These are phyloP conservation scores for Brassica balearica DNA, from an alignment of 441 rosid species.

Conservation along the genomic window DNA sequence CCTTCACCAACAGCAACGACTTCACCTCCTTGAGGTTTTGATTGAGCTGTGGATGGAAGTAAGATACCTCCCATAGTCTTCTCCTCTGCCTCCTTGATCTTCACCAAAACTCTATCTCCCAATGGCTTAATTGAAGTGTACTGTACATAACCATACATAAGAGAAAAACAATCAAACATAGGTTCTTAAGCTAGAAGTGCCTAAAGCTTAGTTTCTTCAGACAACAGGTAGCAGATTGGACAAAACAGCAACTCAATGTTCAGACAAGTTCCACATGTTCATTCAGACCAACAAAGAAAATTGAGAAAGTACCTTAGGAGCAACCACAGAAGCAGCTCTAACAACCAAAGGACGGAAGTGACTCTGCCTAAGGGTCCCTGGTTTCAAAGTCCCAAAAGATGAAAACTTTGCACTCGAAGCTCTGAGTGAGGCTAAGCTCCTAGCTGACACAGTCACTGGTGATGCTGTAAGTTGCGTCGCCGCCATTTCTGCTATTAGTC, in stretches of 20 bases:
- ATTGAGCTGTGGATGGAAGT: slow-evolving; percentile 81
- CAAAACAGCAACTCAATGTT: slow-evolving; percentile 1
- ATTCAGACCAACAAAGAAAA: slow-evolving; percentile 4
- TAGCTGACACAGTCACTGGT: slow-evolving; percentile 58
- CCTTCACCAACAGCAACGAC: slow-evolving; percentile 95
- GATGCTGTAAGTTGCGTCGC: slow-evolving; percentile 72
- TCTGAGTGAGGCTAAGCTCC: slow-evolving; percentile 63
- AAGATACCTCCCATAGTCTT: slow-evolving; percentile 86
- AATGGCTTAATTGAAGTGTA: slow-evolving; percentile 61
- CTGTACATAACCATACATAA: not conserved
- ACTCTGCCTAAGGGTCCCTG: slow-evolving; percentile 44
- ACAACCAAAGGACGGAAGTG: slow-evolving; percentile 64
- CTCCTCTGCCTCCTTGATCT: slow-evolving; percentile 85
- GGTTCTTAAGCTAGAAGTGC: not conserved
- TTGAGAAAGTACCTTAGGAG: slow-evolving; percentile 73
- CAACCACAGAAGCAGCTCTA: slow-evolving; percentile 82
- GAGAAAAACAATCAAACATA: not conserved
- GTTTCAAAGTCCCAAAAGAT: slow-evolving; percentile 52
- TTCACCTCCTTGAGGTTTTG: slow-evolving; percentile 93
- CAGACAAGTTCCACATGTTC: not conserved
- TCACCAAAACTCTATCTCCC: slow-evolving; percentile 87
- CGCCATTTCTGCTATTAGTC: slow-evolving; percentile 64
- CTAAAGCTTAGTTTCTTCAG: not conserved
- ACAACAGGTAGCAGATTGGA: not conserved
- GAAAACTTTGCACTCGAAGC: slow-evolving; percentile 65